These are phyloP conservation scores for Dichomitus squalens DNA, from an alignment of 1,284 basidiomycete genomes.

Conservation along the genomic window DNA sequence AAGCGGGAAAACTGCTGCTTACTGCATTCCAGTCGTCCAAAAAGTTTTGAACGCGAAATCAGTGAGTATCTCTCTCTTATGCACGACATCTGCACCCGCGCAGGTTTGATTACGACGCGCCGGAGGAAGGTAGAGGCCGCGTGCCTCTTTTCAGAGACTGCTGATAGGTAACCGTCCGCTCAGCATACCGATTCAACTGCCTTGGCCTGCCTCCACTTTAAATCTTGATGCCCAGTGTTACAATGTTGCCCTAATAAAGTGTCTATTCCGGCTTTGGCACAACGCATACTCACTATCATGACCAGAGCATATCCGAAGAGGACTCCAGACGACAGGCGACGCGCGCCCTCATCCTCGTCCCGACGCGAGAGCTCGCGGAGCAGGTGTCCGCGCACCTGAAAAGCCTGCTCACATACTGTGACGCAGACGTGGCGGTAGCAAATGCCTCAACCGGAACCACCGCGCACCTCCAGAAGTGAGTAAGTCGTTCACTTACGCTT, in stretches of 20 bases:
- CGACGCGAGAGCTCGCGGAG: conserved; percentile 91
- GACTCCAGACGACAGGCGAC: conserved; percentile 56
- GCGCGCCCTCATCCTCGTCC: conserved; percentile 87
- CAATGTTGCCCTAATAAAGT: too few relatives aligned
- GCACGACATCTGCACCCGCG: too few relatives aligned
- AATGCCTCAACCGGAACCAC: conserved; percentile 83
- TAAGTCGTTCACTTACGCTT: conserved; percentile 9
- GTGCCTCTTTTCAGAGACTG: too few relatives aligned
- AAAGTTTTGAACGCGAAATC: conserved; percentile 84
- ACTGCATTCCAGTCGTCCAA: conserved; percentile 90
- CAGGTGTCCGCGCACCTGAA: conserved; percentile 82
- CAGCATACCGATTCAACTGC: too few relatives aligned
- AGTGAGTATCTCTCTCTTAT: conserved; percentile 49
- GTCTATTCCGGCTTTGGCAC: not conserved
- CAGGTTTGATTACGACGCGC: too few relatives aligned
- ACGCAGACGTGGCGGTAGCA: conserved; percentile 71
- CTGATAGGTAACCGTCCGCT: too few relatives aligned
- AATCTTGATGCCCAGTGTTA: too few relatives aligned
- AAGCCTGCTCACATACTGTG: conserved; percentile 73
- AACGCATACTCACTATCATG: not conserved
- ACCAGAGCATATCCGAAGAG: conserved; percentile 32
- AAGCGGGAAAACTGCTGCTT: conserved; percentile 97
- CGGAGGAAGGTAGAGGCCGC: too few relatives aligned
- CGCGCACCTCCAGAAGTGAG: conserved; percentile 79
- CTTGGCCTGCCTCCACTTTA: too few relatives aligned